Evolutionary conservation across 257 asterid genomes (phyloP).

Genomic region (Penstemon davidsonii): DNA sequence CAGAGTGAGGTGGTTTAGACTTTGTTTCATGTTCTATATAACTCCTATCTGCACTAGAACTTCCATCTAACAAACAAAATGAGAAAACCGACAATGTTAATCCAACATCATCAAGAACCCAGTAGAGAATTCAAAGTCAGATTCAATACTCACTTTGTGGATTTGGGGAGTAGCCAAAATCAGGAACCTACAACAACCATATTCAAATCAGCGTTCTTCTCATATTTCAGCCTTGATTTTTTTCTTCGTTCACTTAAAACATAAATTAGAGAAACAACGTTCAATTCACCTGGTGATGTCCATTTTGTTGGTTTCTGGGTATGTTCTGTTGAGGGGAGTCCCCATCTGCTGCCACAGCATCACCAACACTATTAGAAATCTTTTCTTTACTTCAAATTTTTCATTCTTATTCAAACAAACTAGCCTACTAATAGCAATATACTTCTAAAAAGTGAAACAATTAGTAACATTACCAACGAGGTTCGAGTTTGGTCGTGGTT

Average conservation of each 20-base stretch:
- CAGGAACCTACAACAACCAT: slow-evolving; percentile 60
- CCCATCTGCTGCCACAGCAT: slow-evolving; percentile 80
- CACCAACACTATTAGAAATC: slow-evolving; percentile 39
- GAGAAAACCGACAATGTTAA: slow-evolving; percentile 12
- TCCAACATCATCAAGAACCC: slow-evolving; percentile 10
- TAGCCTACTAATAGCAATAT: slow-evolving; percentile 2
- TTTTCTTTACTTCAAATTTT: slow-evolving; percentile 27
- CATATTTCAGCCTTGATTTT: slow-evolving; percentile 6
- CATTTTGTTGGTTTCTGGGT: slow-evolving; percentile 63
- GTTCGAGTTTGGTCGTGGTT: slow-evolving; percentile 53
- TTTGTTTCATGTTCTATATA: slow-evolving; percentile 58
- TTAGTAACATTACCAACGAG: slow-evolving; percentile 53
- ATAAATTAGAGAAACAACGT: slow-evolving; percentile 29
- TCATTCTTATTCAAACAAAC: slow-evolving; percentile 24
- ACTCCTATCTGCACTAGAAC: slow-evolving; percentile 70
- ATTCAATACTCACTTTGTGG: slow-evolving; percentile 63
- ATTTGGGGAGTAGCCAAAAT: slow-evolving; percentile 79
- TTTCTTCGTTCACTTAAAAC: slow-evolving; percentile 20
- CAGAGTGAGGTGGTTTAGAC: slow-evolving; percentile 56
- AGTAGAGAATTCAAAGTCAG: slow-evolving; percentile 22
- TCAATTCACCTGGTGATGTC: slow-evolving; percentile 79
- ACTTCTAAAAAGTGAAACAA: neutral
- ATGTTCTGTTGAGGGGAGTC: slow-evolving; percentile 91
- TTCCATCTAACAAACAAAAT: slow-evolving; percentile 57
- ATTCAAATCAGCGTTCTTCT: slow-evolving; percentile 11